Base-by-base conservation (phyloP, 2,329 filamentous ascomycete species). In the Pseudocercospora crystallina region DNA sequence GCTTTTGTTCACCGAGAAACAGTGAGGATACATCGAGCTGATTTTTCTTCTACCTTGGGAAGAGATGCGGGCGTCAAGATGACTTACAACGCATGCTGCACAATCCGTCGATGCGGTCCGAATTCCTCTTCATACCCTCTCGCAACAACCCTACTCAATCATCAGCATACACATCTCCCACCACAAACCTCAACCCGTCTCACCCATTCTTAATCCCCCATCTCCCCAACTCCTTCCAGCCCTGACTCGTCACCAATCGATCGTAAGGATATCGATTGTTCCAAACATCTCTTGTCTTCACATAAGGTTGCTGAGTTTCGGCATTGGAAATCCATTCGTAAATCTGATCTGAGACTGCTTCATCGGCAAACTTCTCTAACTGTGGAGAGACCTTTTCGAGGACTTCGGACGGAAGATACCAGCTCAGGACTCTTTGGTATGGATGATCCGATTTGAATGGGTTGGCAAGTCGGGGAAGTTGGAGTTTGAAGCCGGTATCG, bases 151-250 rank as follows among this genome's bases (percentile, higher is more conserved):
- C 20, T 26, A 26, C 20, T 26, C 20, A 4, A 3, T 7, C 20
- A 17, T 39, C 14, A 14, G 26, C 36, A 39, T n/a, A 17, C 36
- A 39, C 36, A 17, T 8, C 14, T 15, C 36, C 36, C 12, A 4
- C 34, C 14, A 14, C 11, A 39, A 8, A 39, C 36, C 14, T 9
- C 5, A 3, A 7, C 20, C 3, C 20, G 7, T 7, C 20, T 26
- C 20, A 26, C 20, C 84, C 84, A 55, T 80, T 78, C 33, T 73
- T 66, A 11, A 80, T 76, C 0, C 83, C 82, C 59, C 84, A 80
- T 2, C 76, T 72, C 57, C 85, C 82, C 2, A 87, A 71, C 33
- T 75, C 72, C 35, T 77, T 75, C 86, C 86, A 90, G 20, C 86
- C 86, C 56, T 85, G 78, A 1, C 79, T 77, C 0, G 84, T 85